A percentile compares a stretch with the other conserved stretches of the same genome.
Evolutionary conservation across 2,329 filamentous ascomycete species (phyloP).

Genomic region (Thielaviopsis cerberus): DNA sequence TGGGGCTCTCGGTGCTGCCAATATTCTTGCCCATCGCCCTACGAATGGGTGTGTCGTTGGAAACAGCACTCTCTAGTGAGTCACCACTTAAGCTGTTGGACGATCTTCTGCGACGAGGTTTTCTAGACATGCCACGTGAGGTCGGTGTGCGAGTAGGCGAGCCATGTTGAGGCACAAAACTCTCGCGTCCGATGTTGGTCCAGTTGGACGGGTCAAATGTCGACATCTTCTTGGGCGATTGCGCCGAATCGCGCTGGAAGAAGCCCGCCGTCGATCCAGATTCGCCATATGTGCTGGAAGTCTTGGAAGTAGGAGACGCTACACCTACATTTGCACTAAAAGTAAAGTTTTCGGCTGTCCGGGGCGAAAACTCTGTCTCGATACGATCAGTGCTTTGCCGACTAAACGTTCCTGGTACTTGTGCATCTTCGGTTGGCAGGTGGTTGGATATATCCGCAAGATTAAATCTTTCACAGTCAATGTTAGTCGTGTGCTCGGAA

Average conservation of each 20-base stretch:
- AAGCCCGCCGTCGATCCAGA: neutral
- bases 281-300: slow-evolving; percentile 1
- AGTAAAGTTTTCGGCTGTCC: slow-evolving; percentile 5
- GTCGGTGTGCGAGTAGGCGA: slow-evolving; percentile 8
- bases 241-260: neutral
- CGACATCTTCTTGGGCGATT: slow-evolving; percentile 4
- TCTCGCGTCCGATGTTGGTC: slow-evolving; percentile 34
- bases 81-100: slow-evolving; percentile 1
- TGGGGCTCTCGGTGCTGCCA: slow-evolving; percentile 28
- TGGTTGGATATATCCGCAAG: slow-evolving; percentile 5
- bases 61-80: neutral
- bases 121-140: slow-evolving; percentile 2
- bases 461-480: slow-evolving; percentile 5
- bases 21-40: neutral
- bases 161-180: slow-evolving; percentile 26
- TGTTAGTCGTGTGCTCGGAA: neutral
- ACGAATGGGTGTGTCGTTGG: neutral
- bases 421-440: neutral
- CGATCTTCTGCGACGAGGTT: neutral
- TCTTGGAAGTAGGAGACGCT: slow-evolving; percentile 1
- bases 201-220: slow-evolving; percentile 34
- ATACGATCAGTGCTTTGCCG: slow-evolving; percentile 40
- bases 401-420: slow-evolving; percentile 19
- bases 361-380: slow-evolving; percentile 33
- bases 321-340: slow-evolving; percentile 12